These are phyloP conservation scores for Citrus cavaleriei DNA, from an alignment of 345 rosid genomes.

Conservation along the genomic window DNA sequence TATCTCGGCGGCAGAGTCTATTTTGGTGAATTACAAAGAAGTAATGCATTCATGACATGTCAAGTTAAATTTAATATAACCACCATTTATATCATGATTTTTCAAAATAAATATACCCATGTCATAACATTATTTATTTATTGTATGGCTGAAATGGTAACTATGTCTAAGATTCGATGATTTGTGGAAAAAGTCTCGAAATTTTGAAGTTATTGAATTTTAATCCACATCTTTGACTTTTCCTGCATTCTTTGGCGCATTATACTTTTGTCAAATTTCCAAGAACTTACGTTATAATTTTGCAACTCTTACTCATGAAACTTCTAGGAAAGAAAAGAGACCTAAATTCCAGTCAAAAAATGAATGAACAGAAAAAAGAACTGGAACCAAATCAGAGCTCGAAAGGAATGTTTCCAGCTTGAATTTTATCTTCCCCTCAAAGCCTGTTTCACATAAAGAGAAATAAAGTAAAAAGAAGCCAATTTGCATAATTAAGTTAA, in stretches of 20 bases:
- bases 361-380: not conserved
- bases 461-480: not conserved
- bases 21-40: not conserved
- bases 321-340: not conserved
- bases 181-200: not conserved
- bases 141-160: rapidly evolving
- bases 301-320: not conserved
- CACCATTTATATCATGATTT: rapidly evolving
- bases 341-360: not conserved
- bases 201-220: not conserved
- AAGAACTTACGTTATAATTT: not conserved
- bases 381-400: constrained; percentile 6
- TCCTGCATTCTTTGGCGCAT: not conserved
- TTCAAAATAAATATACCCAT: too few species aligned
- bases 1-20: constrained; percentile 2
- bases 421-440: not conserved
- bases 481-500: not conserved
- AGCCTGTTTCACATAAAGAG: not conserved
- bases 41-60: too few species aligned
- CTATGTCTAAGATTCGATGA: not conserved
- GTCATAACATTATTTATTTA: too few species aligned
- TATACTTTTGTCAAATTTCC: not conserved
- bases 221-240: not conserved
- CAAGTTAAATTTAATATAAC: too few species aligned
- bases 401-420: not conserved